Evolutionary conservation across 768 basidiomycete genomes (phyloP), one percentile per base, ranked within the genome.

Genomic region (Hypholoma sublateritium): DNA sequence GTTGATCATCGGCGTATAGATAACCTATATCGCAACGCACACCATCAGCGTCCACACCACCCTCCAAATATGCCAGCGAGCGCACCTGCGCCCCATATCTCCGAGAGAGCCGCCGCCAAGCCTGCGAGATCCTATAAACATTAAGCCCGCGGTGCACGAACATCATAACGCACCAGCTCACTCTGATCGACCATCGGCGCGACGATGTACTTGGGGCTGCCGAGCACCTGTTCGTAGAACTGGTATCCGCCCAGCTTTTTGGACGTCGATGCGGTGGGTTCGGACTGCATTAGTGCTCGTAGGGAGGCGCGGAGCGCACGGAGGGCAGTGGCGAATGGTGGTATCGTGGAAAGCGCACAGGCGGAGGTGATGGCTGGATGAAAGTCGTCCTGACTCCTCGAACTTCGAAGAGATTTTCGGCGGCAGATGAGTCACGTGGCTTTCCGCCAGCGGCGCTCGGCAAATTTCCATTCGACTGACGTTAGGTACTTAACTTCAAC

Each of bases 131-230:
- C 13, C 3, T 9, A 50, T 60, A 36, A 60, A 60, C 14, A 17
- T 39, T 56, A 14, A 58, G 47, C 48, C 16, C 46, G 51, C 9
- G 53, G 34, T 37, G 13, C 50, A 36, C 34, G 35, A 42, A 50
- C 22, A 52, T 21, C 22, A 14, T 35, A 52, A 81, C 89, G 64
- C 64, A 97, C 95, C 70, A 98, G 80, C 71, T 98, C 96, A 67
- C 90, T 93, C 75, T 97, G 94, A 70, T 98, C 97, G 0, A 98
- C 97, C 97, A 99, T 99, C 16, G 97, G 97, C 8, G 93, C 96
- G 16, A 98, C 93, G 39, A 98, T 82, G 66, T 84, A 89, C 72
- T 90, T 94, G 8, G 96, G 92, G 65, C 87, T 88, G 7, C 91
- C 89, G 22, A 98, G 78, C 0, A 92, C 82, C 55, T 86, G 75